Conservation (phyloP, 805 yeast species). For the Candida chilensis region DNA sequence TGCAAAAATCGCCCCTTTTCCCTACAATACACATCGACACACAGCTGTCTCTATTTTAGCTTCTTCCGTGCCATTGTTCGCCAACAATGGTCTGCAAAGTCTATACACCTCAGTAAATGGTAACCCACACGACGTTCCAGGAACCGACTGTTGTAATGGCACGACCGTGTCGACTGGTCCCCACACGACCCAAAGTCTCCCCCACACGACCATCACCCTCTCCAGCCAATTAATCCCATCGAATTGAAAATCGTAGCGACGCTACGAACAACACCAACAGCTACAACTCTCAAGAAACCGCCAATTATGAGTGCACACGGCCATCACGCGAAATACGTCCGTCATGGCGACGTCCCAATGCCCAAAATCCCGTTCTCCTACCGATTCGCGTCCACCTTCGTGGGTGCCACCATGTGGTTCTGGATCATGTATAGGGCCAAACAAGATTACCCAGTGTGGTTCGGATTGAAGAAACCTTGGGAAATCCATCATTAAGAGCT, state of each 20-base stretch:
- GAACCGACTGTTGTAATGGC: not conserved
- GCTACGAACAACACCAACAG: not conserved
- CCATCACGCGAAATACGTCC: slow-evolving; percentile 28
- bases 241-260: not conserved
- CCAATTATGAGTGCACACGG: slow-evolving; percentile 35
- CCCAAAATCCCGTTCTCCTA: slow-evolving; percentile 58
- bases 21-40: no score
- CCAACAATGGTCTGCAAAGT: not conserved
- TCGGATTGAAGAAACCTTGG: no score
- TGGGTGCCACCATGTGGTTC: slow-evolving; percentile 87
- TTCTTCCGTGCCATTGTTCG: not conserved
- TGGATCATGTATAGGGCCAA: slow-evolving; percentile 77
- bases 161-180: not conserved
- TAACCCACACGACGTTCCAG: not conserved
- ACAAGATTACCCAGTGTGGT: slow-evolving; percentile 60
- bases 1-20: no score
- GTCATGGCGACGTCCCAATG: slow-evolving; percentile 54
- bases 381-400: slow-evolving; percentile 49
- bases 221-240: not conserved
- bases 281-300: not conserved
- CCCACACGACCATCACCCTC: no score
- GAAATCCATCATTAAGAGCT: no score
- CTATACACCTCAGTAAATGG: not conserved
- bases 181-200: no score
- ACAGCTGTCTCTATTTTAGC: not conserved